phyloP scores from a whole-genome alignment of 768 basidiomycete species.

The Psilocybe subaeruginosa region DNA sequence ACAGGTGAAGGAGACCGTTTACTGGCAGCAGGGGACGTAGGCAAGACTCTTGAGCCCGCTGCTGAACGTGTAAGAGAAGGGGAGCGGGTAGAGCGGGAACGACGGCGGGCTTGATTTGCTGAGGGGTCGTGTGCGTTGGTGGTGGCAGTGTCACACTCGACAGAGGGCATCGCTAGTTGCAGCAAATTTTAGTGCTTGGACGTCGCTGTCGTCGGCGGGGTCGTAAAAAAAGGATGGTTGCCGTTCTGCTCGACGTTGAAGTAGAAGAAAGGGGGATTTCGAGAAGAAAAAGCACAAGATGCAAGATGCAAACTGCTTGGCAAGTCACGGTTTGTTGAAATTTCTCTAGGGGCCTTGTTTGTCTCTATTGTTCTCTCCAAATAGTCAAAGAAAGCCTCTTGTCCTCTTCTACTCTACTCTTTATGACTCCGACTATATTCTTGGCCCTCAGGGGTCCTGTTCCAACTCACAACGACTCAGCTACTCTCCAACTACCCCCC shows the following conservation, averaged over 20 bases:
- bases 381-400: not conserved
- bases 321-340: not conserved
- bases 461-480: not conserved
- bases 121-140: conserved; percentile 22
- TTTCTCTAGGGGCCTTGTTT: not conserved
- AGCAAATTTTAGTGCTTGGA: not conserved
- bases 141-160: conserved; percentile 15
- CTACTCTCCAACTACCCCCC: too few relatives aligned
- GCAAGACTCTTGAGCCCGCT: not conserved
- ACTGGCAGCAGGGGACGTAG: conserved; percentile 13
- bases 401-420: not conserved
- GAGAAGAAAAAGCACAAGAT: not conserved
- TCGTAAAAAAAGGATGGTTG: not conserved
- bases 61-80: conserved; percentile 24
- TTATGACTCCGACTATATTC: not conserved
- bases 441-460: not conserved
- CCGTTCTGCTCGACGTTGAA: not conserved
- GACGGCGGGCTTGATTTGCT: conserved; percentile 15
- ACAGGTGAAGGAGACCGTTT: conserved; percentile 55
- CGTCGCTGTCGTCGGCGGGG: not conserved
- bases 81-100: conserved; percentile 24
- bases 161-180: conserved; percentile 8
- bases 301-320: not conserved
- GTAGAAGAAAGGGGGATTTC: not conserved
- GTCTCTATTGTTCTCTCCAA: not conserved